Percentiles rank a stretch among this genome's conserved stretches.
phyloP scores from a whole-genome alignment of 225 moss, liverwort and hornwort species.

The Pleurozium schreberi region DNA sequence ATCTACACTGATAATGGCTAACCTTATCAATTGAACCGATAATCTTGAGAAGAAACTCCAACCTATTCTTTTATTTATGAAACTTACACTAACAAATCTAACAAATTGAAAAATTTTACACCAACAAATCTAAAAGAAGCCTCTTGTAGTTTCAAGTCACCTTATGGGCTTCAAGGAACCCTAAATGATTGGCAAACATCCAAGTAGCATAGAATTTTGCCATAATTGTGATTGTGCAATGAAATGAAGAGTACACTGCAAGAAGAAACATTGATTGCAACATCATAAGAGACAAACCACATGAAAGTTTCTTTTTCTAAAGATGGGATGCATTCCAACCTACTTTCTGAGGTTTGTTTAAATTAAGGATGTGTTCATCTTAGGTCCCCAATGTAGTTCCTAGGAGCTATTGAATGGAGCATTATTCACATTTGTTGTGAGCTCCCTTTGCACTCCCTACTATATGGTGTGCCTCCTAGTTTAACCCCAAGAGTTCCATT shows the following conservation, averaged over 20 bases:
- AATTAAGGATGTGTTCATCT: neutral
- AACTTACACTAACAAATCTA: neutral
- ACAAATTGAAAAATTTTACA: no score
- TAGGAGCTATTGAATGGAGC: neutral
- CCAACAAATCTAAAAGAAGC: neutral
- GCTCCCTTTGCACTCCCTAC: fast-evolving
- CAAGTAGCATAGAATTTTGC: no score
- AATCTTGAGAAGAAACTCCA: neutral
- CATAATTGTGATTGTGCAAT: neutral
- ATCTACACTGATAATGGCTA: neutral
- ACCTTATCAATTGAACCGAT: neutral
- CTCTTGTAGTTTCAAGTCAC: neutral
- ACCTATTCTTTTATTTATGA: neutral
- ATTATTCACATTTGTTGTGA: neutral
- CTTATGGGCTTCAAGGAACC: neutral
- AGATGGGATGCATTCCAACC: fast-evolving
- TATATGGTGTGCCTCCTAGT: neutral
- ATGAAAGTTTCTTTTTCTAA: fast-evolving
- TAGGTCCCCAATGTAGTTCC: fast-evolving
- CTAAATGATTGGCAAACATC: neutral
- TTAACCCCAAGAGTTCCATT: neutral
- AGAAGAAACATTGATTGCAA: neutral
- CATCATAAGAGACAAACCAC: neutral
- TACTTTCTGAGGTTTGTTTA: neutral
- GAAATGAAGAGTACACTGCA: no score